A percentile compares a stretch with the other conserved stretches of the same genome.
Conservation (phyloP, 768 basidiomycete genomes). For the Lentinula lateritia region DNA sequence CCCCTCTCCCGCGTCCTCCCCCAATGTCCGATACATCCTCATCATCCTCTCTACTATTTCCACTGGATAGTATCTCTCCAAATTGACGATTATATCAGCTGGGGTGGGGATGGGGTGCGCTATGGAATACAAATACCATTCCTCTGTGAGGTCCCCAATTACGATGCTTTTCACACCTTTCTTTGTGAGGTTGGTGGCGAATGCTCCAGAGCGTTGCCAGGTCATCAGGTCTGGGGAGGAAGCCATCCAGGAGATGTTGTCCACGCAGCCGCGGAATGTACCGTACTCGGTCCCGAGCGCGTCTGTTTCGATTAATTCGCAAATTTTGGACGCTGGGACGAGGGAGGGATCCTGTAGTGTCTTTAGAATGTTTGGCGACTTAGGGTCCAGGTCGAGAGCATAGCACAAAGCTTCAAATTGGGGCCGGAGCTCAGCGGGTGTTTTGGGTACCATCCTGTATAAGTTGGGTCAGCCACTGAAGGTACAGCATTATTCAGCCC, state of each 20-base stretch:
- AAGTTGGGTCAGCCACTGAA: no score
- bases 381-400: slow-evolving; percentile 50
- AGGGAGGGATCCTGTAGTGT: slow-evolving; percentile 43
- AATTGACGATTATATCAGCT: slow-evolving; percentile 49
- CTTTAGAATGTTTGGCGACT: slow-evolving; percentile 40
- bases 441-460: slow-evolving; percentile 50
- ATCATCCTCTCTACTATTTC: slow-evolving; percentile 42
- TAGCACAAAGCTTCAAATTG: slow-evolving; percentile 63
- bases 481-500: no score
- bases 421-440: slow-evolving; percentile 47
- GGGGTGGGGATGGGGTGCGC: slow-evolving; percentile 50
- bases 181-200: slow-evolving; percentile 47
- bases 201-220: slow-evolving; percentile 59
- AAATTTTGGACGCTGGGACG: slow-evolving; percentile 46
- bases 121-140: slow-evolving; percentile 76
- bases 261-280: slow-evolving; percentile 65
- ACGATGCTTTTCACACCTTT: slow-evolving; percentile 59
- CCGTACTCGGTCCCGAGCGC: slow-evolving; percentile 44
- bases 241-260: slow-evolving; percentile 50
- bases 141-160: slow-evolving; percentile 66
- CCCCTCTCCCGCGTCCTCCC: slow-evolving; percentile 33
- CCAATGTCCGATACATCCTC: slow-evolving; percentile 34
- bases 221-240: slow-evolving; percentile 51
- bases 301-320: slow-evolving; percentile 54
- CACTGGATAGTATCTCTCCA: slow-evolving; percentile 55